Percentiles rank a stretch among this genome's conserved stretches.
These are phyloP conservation scores for Nannizziopsis arthrosporioides DNA, from an alignment of 2,329 filamentous ascomycete genomes.

Conservation along the genomic window DNA sequence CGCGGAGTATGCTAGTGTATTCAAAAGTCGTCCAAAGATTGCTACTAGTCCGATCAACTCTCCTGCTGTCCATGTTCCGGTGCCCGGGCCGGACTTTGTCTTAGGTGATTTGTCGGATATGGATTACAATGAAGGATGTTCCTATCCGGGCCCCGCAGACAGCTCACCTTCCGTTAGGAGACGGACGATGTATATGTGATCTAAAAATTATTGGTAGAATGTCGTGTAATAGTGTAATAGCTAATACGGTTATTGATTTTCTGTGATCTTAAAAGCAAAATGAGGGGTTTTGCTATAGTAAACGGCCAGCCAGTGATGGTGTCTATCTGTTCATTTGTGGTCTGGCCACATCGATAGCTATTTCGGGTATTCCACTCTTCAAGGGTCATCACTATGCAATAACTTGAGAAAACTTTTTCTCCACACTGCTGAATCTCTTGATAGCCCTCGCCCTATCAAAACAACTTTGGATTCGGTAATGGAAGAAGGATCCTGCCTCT, in stretches of 20 bases:
- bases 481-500: slow-evolving; percentile 18
- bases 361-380: too few species aligned
- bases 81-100: background rate
- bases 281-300: too few species aligned
- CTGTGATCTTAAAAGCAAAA: too few species aligned
- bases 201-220: background rate
- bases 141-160: slow-evolving; percentile 3
- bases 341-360: too few species aligned
- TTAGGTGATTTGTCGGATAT: slow-evolving; percentile 3
- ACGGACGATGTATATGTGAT: slow-evolving; percentile 5
- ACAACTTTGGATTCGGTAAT: slow-evolving; percentile 34
- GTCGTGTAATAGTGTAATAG: background rate
- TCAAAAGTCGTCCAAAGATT: slow-evolving; percentile 71
- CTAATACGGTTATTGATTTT: background rate
- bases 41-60: slow-evolving; percentile 56
- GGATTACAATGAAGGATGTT: slow-evolving; percentile 4
- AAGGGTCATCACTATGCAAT: background rate
- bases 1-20: slow-evolving; percentile 67
- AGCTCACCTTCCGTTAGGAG: slow-evolving; percentile 4
- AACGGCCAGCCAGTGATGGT: too few species aligned
- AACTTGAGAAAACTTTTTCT: slow-evolving; percentile 22
- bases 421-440: slow-evolving; percentile 24
- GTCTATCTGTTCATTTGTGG: too few species aligned
- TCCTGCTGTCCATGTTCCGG: slow-evolving; percentile 17
- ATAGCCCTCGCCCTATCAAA: slow-evolving; percentile 37